phyloP scores from a whole-genome alignment of 2,329 filamentous ascomycete genomes.

The Phyllosticta ampelicida region DNA sequence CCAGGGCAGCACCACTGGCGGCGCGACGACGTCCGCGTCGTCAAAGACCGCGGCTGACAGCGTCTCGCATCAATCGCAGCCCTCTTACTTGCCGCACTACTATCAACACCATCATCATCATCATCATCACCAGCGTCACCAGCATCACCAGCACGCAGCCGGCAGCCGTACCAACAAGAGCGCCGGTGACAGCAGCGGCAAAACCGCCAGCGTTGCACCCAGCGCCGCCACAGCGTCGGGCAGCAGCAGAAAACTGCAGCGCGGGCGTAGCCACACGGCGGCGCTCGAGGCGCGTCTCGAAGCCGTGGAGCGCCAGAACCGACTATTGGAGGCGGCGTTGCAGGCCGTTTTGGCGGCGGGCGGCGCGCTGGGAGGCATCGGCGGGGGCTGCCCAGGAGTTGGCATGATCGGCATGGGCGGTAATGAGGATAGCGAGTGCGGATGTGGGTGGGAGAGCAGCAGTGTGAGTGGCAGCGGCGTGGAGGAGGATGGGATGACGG shows the following conservation, averaged over 20 bases:
- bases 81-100: not conserved
- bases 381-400: not conserved
- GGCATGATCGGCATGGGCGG: not conserved
- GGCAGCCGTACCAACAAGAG: not conserved
- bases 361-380: conserved; percentile 9
- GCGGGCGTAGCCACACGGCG: not conserved
- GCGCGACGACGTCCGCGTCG: not conserved
- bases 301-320: conserved; percentile 30
- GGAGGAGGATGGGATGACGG: not conserved
- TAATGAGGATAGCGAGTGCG: not conserved
- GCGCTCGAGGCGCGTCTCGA: conserved; percentile 19
- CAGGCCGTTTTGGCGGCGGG: conserved; percentile 27
- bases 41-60: not conserved
- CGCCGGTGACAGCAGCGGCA: not conserved
- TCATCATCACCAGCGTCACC: not conserved
- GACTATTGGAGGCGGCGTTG: conserved; percentile 28
- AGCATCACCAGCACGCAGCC: not conserved
- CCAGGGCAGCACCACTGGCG: not conserved
- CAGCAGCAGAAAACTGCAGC: not conserved
- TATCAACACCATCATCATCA: not conserved
- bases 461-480: conserved; percentile 19
- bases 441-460: conserved; percentile 13
- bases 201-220: not conserved
- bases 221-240: not conserved
- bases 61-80: not conserved